A percentile compares a stretch with the other conserved stretches of the same genome.
Conservation (phyloP, 768 basidiomycete species). For the Strobilomyces echinocephalus region DNA sequence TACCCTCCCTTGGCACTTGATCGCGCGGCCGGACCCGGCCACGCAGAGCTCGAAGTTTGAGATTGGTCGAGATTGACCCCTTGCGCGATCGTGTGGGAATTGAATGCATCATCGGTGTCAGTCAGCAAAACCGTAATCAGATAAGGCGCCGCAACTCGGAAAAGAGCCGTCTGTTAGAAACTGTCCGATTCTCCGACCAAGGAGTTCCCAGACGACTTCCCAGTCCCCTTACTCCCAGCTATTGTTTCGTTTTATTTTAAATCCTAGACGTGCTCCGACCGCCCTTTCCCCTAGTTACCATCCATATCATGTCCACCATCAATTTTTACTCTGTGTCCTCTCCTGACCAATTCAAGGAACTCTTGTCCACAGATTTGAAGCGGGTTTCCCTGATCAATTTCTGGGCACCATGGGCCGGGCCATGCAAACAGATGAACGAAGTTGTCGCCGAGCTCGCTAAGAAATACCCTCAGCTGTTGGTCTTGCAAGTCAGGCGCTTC, state of each 20-base stretch:
- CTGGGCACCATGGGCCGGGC: conserved; percentile 91
- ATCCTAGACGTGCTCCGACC: background rate
- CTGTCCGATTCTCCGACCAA: background rate
- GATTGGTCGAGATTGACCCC: too few species aligned
- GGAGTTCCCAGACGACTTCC: background rate
- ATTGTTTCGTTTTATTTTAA: background rate
- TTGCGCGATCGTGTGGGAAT: too few species aligned
- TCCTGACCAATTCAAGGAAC: conserved; percentile 63
- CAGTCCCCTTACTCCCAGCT: background rate
- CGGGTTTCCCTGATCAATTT: conserved; percentile 88
- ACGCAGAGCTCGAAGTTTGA: too few species aligned
- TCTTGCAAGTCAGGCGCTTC: conserved; percentile 62
- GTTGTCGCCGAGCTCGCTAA: conserved; percentile 69
- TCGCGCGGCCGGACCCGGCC: too few species aligned
- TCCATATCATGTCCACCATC: conserved; percentile 19
- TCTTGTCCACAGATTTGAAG: conserved; percentile 72
- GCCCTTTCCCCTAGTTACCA: background rate
- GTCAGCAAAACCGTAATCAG: background rate
- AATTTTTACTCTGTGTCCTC: conserved; percentile 53
- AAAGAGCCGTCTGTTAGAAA: background rate
- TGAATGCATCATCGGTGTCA: background rate
- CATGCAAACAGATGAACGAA: conserved; percentile 85
- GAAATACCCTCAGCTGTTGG: conserved; percentile 63
- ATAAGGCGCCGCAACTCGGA: background rate
- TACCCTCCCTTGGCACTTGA: too few species aligned